These are phyloP conservation scores for Cicer bijugum DNA, from an alignment of 306 rosid species.

Conservation along the genomic window DNA sequence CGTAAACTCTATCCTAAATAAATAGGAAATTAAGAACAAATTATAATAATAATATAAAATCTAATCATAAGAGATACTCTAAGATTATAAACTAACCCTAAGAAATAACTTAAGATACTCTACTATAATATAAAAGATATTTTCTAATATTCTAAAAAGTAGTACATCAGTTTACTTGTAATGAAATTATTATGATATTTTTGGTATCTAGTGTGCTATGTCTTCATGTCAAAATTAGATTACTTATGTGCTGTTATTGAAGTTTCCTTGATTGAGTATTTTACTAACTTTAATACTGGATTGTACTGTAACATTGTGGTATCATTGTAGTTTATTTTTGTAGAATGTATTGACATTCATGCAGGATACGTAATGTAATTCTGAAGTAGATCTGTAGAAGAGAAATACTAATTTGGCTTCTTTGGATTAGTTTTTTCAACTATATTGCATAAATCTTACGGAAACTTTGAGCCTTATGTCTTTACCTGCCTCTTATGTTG, in stretches of 20 bases:
- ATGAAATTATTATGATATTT: slow-evolving; percentile 27
- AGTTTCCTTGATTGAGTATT: slow-evolving; percentile 14
- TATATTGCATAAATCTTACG: slow-evolving; percentile 24
- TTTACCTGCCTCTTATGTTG: slow-evolving; percentile 7
- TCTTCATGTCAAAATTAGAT: slow-evolving; percentile 2
- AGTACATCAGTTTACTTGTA: slow-evolving; percentile 24
- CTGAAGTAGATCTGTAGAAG: slow-evolving; percentile 35
- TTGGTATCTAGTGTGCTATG: slow-evolving; percentile 5
- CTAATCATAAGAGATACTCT: too few species aligned
- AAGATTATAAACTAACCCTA: too few species aligned
- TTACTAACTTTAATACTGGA: slow-evolving; percentile 6
- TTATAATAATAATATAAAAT: too few species aligned
- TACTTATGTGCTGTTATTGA: background rate
- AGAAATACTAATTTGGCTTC: slow-evolving; percentile 35
- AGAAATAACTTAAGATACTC: too few species aligned
- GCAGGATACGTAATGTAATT: background rate
- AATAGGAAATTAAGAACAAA: too few species aligned
- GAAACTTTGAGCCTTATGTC: background rate
- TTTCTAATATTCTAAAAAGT: too few species aligned
- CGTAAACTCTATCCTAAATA: too few species aligned
- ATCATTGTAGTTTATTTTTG: slow-evolving; percentile 2
- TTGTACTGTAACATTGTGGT: slow-evolving; percentile 1
- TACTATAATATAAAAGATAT: too few species aligned
- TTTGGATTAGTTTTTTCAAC: slow-evolving; percentile 27
- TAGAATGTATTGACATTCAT: slow-evolving; percentile 9